Evolutionary conservation across 331 rosid genomes (phyloP).

Genomic region (Quercus lobata): DNA sequence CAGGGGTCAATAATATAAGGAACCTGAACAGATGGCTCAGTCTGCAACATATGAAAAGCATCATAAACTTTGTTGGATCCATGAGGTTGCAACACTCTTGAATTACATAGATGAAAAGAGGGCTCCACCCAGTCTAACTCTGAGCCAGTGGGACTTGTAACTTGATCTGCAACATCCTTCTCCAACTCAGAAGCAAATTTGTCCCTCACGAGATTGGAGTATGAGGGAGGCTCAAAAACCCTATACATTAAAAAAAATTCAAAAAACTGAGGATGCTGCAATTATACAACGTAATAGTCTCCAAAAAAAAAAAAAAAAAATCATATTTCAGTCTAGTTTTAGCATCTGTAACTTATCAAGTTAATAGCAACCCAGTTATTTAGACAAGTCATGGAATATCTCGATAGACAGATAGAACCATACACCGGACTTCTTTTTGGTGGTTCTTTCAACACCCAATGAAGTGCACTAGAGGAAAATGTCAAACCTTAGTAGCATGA

Average conservation of each 20-base stretch:
- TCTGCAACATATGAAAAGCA: conserved; percentile 67
- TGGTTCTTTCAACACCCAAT: too few relatives aligned
- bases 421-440: too few relatives aligned
- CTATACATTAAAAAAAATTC: conserved; percentile 16
- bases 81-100: conserved; percentile 18
- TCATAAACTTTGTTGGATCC: conserved; percentile 41
- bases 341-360: too few relatives aligned
- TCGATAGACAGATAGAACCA: too few relatives aligned
- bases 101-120: conserved; percentile 28
- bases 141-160: conserved; percentile 23
- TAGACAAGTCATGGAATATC: too few relatives aligned
- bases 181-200: conserved; percentile 21
- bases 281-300: neutral
- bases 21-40: conserved; percentile 73
- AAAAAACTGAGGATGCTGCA: neutral
- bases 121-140: conserved; percentile 69
- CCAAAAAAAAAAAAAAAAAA: too few relatives aligned
- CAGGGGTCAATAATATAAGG: conserved; percentile 4
- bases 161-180: conserved; percentile 22
- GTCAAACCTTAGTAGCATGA: too few relatives aligned
- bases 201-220: conserved; percentile 27
- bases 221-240: conserved; percentile 33
- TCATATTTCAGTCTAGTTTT: too few relatives aligned
- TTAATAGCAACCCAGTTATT: too few relatives aligned
- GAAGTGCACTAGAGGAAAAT: too few relatives aligned